These are phyloP conservation scores for Chaetomium sp. DNA, from an alignment of 2,329 filamentous ascomycete species.

Conservation along the genomic window DNA sequence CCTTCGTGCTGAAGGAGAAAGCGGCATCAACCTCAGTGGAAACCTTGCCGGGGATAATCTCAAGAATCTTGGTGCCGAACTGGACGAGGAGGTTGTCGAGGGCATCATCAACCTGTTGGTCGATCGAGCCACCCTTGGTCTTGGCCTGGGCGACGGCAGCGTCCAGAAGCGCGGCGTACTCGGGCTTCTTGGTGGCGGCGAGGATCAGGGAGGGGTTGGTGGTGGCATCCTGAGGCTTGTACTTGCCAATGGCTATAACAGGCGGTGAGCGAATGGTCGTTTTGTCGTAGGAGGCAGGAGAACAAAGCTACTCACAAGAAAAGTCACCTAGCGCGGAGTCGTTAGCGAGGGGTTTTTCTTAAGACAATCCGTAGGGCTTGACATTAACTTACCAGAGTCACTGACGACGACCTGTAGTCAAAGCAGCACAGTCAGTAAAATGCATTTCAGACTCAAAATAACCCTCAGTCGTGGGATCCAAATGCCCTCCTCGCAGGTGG, in stretches of 20 bases:
- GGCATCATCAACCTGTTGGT: conserved; percentile 80
- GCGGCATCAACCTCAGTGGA: conserved; percentile 96
- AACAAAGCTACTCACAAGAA: conserved; percentile 53
- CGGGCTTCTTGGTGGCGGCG: conserved; percentile 94
- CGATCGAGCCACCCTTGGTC: conserved; percentile 59
- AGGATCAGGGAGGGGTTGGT: conserved; percentile 99
- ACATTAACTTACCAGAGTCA: conserved; percentile 65
- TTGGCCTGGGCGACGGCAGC: conserved; percentile 80
- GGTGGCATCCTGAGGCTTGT: conserved; percentile 99
- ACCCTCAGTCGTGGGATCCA: too few species aligned
- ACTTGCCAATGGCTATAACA: conserved; percentile 84
- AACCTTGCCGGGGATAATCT: conserved; percentile 96
- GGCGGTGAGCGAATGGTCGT: conserved; percentile 9
- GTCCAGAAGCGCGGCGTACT: conserved; percentile 91
- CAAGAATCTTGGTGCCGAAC: conserved; percentile 95
- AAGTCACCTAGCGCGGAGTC: conserved; percentile 47
- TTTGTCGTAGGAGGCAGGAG: neutral
- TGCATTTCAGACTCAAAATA: neutral
- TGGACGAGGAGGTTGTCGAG: conserved; percentile 93
- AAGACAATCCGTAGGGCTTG: neutral
- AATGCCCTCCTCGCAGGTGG: too few species aligned
- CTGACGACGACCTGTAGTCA: conserved; percentile 75
- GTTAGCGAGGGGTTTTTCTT: neutral
- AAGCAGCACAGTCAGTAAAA: conserved; percentile 20
- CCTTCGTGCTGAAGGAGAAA: conserved; percentile 92